A percentile compares a stretch with the other conserved stretches of the same genome.
These are phyloP conservation scores for Echinochloa phyllopogon DNA, from an alignment of 176 grass and related monocot species.

Conservation along the genomic window DNA sequence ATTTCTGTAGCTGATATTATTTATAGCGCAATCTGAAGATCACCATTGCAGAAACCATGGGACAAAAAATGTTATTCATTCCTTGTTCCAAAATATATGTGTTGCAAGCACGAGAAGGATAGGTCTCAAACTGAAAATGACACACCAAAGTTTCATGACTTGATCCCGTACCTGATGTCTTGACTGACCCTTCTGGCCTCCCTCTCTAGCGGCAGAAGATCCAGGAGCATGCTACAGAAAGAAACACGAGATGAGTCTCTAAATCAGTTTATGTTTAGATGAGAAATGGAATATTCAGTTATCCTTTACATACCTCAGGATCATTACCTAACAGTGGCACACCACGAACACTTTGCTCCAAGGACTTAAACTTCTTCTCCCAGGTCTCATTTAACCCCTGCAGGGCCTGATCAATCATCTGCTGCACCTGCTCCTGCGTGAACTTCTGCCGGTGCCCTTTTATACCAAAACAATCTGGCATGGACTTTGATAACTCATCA, in stretches of 20 bases:
- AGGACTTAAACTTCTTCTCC: slow-evolving; percentile 50
- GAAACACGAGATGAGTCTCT: slow-evolving; percentile 31
- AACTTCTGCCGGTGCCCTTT: slow-evolving; percentile 19
- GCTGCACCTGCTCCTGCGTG: slow-evolving; percentile 43
- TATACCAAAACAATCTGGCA: slow-evolving; percentile 15
- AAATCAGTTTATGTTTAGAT: background rate
- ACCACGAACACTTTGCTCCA: slow-evolving; percentile 35
- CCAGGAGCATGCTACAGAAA: slow-evolving; percentile 34
- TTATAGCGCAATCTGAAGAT: background rate
- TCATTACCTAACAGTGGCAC: slow-evolving; percentile 19
- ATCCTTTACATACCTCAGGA: slow-evolving; percentile 24
- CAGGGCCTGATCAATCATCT: slow-evolving; percentile 46
- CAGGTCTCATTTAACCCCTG: slow-evolving; percentile 48
- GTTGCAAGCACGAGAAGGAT: background rate
- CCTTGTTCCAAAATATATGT: background rate
- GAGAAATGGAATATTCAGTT: slow-evolving; percentile 4
- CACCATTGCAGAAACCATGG: background rate
- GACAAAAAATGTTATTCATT: background rate
- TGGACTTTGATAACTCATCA: slow-evolving; percentile 43
- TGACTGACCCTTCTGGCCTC: slow-evolving; percentile 9
- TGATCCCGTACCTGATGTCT: slow-evolving; percentile 16
- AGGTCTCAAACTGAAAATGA: background rate
- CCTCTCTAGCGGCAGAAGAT: slow-evolving; percentile 26
- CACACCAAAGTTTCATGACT: background rate
- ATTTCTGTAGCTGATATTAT: background rate